phyloP scores from a whole-genome alignment of 106 monocot species.

The Dendrobium catenatum region DNA sequence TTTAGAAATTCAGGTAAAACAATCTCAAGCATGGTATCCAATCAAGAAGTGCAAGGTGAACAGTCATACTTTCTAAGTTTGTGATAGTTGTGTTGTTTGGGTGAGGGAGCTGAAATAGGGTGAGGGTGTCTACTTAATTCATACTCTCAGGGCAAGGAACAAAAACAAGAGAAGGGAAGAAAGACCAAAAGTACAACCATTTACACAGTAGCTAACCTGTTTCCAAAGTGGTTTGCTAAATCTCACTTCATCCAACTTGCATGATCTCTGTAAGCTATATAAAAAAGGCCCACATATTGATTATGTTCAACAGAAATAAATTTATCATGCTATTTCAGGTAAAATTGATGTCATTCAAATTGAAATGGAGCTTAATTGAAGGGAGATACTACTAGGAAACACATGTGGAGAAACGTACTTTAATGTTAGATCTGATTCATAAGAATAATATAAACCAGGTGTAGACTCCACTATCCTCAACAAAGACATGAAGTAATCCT shows the following conservation, averaged over 20 bases:
- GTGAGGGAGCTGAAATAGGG: neutral
- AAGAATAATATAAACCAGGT: conserved; percentile 86
- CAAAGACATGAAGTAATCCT: conserved; percentile 83
- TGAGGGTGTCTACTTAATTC: neutral
- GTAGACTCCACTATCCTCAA: conserved; percentile 75
- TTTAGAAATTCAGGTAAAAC: neutral
- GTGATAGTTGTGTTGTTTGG: neutral
- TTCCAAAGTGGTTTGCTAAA: conserved; percentile 79
- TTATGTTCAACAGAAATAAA: neutral
- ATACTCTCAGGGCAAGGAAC: neutral
- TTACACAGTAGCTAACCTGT: conserved; percentile 42
- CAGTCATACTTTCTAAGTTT: neutral
- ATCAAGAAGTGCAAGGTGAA: conserved; percentile 3
- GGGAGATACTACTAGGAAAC: neutral
- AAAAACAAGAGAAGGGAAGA: neutral
- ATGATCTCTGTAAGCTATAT: conserved; percentile 74
- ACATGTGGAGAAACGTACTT: conserved; percentile 45
- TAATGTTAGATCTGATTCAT: conserved; percentile 74
- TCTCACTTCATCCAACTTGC: conserved; percentile 47
- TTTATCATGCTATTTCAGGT: neutral
- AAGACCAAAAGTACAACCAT: neutral
- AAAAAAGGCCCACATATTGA: neutral
- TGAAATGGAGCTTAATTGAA: neutral
- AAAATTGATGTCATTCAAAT: neutral
- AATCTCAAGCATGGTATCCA: neutral